Conservation (phyloP, 331 rosid genomes). For the Telfairia occidentalis region DNA sequence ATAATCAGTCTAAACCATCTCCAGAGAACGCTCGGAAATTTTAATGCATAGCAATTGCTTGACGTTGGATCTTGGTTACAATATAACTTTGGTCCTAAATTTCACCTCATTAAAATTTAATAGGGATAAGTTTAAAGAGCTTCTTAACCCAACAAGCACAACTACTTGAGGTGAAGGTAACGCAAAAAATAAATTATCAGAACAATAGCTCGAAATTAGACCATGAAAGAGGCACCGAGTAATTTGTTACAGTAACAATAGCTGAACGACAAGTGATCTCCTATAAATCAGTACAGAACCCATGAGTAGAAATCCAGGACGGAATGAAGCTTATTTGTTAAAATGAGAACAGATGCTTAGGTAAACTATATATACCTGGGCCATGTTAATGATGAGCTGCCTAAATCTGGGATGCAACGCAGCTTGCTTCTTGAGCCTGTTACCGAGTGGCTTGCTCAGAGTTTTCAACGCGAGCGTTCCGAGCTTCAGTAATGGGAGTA, state of each 20-base stretch:
- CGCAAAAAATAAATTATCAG: background rate
- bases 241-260: background rate
- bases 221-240: background rate
- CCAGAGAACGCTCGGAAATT: background rate
- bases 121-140: background rate
- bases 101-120: background rate
- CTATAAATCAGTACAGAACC: background rate
- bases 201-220: background rate
- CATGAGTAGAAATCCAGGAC: background rate
- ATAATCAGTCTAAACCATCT: background rate
- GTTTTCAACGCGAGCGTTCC: constrained; percentile 74
- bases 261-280: background rate
- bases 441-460: constrained; percentile 82
- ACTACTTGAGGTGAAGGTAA: background rate
- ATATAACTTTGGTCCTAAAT: background rate
- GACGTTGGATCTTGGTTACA: background rate
- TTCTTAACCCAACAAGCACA: background rate
- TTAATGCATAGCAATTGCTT: background rate
- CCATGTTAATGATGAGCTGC: constrained; percentile 44
- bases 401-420: constrained; percentile 74
- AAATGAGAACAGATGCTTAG: background rate
- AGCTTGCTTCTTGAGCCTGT: constrained; percentile 59
- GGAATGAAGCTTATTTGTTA: background rate
- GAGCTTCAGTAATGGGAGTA: constrained; percentile 64
- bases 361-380: constrained; percentile 43